These are phyloP conservation scores for Lipomyces sp. DNA, from an alignment of 805 yeast species.

Conservation along the genomic window DNA sequence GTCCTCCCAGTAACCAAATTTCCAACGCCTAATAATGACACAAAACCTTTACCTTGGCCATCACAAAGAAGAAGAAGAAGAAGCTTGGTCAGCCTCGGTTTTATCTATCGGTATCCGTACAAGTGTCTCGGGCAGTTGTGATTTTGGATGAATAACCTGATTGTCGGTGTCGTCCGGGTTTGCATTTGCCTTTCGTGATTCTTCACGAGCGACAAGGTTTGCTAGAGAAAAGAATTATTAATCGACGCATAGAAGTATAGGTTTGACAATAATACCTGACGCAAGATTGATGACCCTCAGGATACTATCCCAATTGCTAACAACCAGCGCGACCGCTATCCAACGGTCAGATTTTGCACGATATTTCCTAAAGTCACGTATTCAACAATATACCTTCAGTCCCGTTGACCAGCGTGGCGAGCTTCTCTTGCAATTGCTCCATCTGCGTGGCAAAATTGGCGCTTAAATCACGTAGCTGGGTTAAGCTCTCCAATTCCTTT, in stretches of 20 bases:
- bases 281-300: constrained; percentile 31
- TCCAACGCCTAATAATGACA: neutral
- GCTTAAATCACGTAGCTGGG: constrained; percentile 31
- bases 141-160: constrained; percentile 3
- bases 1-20: neutral
- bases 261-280: constrained; percentile 16
- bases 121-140: constrained; percentile 30
- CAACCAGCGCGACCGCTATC: constrained; percentile 35
- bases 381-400: constrained; percentile 28
- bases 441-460: constrained; percentile 29
- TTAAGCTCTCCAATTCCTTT: constrained; percentile 30
- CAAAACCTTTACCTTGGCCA: neutral
- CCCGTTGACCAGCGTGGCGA: constrained; percentile 31
- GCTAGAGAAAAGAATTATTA: constrained; percentile 1
- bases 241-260: neutral
- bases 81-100: neutral
- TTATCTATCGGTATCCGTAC: constrained; percentile 26
- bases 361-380: no score
- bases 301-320: constrained; percentile 36
- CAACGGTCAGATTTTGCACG: constrained; percentile 6
- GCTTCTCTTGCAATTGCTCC: constrained; percentile 30
- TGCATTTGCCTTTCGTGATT: neutral
- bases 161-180: constrained; percentile 3
- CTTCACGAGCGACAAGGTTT: constrained; percentile 17
- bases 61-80: neutral